Evolutionary conservation across 345 rosid genomes (phyloP), one percentile per base, ranked within the genome.

Genomic region (Abelmoschus esculentus): DNA sequence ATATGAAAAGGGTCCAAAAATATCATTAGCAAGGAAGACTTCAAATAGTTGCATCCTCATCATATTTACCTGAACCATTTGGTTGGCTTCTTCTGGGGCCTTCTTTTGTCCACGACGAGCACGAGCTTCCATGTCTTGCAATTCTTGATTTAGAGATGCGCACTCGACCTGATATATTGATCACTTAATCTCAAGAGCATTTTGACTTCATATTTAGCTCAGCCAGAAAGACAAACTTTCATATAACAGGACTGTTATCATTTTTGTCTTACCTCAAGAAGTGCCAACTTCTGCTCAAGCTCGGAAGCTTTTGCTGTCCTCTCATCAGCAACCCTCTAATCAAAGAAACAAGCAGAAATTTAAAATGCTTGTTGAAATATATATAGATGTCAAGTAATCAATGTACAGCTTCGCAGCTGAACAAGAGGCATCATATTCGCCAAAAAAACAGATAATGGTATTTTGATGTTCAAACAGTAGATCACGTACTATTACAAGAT

Each of bases 91-190:
- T 58, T 95, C 99, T 19, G 93, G 84, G 26, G 87, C 59, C 77
- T 92, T 95, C 89, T 90, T 95, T 79, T 90, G 96, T 77, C 87
- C 98, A 61, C 85, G 93, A 66, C 93, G 93, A 71, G 83, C 86
- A 68, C 86, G 93, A 74, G 83, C 83, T 82, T 90, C 96, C 96
- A 87, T 83, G 75, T 95, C 97, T 75, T 95, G 97, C 78, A 95
- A 80, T 81, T 95, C 99, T 89, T 95, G 99, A 80, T 82, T 90
- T 60, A 90, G 73, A 62, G 98, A 83, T 62, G 96, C 79, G 74
- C 85, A 90, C 80, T 92, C 99, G 54, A 86, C 92, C 99, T 95
- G 81, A 77, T 67, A 13, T 67, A 69, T 76, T 61, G 17, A 69
- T 32, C 56, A 55, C 71, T 57, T 61, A 80, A 69, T 63, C 71